Base-by-base conservation (phyloP, 768 basidiomycete genomes). In the Auricularia sp. region DNA sequence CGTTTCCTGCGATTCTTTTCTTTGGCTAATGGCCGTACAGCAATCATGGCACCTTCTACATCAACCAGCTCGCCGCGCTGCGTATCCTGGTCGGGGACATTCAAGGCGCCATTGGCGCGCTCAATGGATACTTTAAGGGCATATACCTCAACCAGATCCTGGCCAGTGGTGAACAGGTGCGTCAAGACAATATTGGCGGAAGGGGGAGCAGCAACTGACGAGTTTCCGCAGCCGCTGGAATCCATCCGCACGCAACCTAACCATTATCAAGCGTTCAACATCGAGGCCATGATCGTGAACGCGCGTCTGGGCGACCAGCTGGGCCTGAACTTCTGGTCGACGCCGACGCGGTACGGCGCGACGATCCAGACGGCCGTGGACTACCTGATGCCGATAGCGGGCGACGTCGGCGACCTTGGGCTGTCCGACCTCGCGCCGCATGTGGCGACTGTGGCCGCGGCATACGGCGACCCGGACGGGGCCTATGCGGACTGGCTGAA, bases 21-120 rank as follows among this genome's bases (percentile, higher is more conserved):
- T 42, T 58, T 5, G 18, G 29, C 62, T 65, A 8, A 42, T 29
- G 36, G 34, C 60, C 1, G 11, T 12, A 61, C 67, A 88, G 86
- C 69, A 88, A 88, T 67, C 87, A 87, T 67, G 86, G 84, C 36
- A 77, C 82, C 0, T 88, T 83, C 72, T 88, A 82, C 71, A 82
- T 77, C 69, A 83, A 81, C 67, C 86, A 89, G 69, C 75, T 83
- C 0, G 80, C 82, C 0, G 77, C 85, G 0, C 72, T 86, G 51
- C 82, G 85, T 68, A 71, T 87, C 44, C 70, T 88, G 11, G 75
- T 81, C 34, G 79, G 80, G 58, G 81, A 87, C 71, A 71, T 72
- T 3, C 66, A 70, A 8, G 84, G 83, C 18, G 85, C 86, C 3
- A 72, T 75, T 58, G 71, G 75, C 29, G 76, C 78, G 18, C 77